Base-by-base conservation (phyloP, 1,284 basidiomycete genomes). In the Pascua sp. region DNA sequence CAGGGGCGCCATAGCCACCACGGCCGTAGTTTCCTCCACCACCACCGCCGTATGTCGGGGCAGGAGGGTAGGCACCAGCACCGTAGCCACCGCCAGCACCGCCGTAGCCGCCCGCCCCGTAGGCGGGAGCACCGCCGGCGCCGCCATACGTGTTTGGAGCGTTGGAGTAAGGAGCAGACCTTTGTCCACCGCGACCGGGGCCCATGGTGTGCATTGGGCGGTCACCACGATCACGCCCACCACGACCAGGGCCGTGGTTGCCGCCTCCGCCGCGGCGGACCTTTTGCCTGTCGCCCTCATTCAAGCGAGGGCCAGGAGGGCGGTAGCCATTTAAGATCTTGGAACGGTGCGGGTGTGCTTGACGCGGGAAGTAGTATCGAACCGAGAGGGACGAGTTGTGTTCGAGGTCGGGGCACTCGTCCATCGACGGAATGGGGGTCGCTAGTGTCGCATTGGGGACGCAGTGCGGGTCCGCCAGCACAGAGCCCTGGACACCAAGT, bases 381-480 rank as follows among this genome's bases (percentile, higher is more conserved):
- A 87, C 92, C 0, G 91, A 93, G 11, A 98, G 80, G 11, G 93
- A 90, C 42, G 84, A 83, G 75, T 98, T 93, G 70, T 89, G 86
- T 65, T 83, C 82, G 60, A 99, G 88, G 77, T 98, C 92, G 2
- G 84, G 83, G 49, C 79, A 77, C 49, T 70, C 71, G 2, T 65
- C 59, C 10, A 80, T 75, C 2, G 61, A 62, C 1, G 73, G 66
- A 18, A 91, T 76, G 1, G 93, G 94, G 38, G 85, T 86, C 68
- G 88, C 85, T 74, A 90, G 94, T 0, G 90, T 94, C 13, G 93
- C 89, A 46, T 91, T 90, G 4, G 96, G 96, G 8, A 98, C 84
- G 69, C 89, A 96, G 52, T 86, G 85, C 4, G 92, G 88, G 74
- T 96, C 93, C 9, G 89, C 85, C 24, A 90, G 79, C 46, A 92